Evolutionary conservation across 495 filamentous ascomycete genomes (phyloP), one percentile per base, ranked within the genome.

Genomic region (Xylaria scruposa): DNA sequence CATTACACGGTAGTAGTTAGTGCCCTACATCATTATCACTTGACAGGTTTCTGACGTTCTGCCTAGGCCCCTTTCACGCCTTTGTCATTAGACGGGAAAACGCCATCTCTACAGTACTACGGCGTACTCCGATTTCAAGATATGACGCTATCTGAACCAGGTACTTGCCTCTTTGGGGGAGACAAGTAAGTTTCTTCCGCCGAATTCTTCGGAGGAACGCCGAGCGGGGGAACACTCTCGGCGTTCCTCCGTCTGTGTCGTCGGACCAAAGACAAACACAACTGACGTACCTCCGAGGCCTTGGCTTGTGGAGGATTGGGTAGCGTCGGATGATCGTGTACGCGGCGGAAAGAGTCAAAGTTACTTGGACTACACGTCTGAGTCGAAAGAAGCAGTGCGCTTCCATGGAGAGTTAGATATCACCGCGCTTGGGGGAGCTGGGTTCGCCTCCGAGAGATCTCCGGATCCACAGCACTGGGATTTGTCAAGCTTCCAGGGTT

Each of bases 361-460:
- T 42, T 81, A 85, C 58, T 80, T 93, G 7, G 72, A 78, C 13
- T 54, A 42, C 36, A 72, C 77, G 74, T 66, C 75, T 15, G 69
- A 61, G 15, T 70, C 70, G n/a, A 65, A 33, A 33, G 58, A 67
- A 24, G 75, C 71, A 26, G 86, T 85, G 0, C 72, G 76, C 1
- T 95, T 97, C 79, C 78, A 86, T 56, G 94, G 94, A 12, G 81
- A 81, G 21, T 87, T 97, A 6, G 92, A 95, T 78, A 91, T 90
- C 59, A 84, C 82, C n/a, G 89, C 90, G 0, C 88, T 97, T 0
- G 92, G 92, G 15, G 92, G 92, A 12, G 93, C 94, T 0, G 94
- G 93, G 5, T 97, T 97, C 77, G 93, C 94, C 1, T 91, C 88
- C 0, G 92, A 95, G 73, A 88, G 91, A 33, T 93, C 93, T 13